These are phyloP conservation scores for Rutstroemia sp. DNA, from an alignment of 2,329 filamentous ascomycete species.

Conservation along the genomic window DNA sequence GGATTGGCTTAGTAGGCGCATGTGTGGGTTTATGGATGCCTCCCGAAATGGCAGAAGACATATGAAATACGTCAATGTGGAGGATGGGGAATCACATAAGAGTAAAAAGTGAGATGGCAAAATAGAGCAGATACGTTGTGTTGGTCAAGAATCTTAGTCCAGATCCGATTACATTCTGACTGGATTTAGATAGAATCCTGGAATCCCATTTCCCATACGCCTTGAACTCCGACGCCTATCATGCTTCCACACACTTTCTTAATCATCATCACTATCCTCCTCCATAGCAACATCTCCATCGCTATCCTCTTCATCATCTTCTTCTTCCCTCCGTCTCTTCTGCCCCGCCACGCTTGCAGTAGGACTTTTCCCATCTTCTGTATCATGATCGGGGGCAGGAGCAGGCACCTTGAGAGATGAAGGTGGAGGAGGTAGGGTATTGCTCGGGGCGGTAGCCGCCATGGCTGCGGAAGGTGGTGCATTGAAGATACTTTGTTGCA, in stretches of 20 bases:
- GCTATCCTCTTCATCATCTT: constrained; percentile 51
- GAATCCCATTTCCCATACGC: not conserved
- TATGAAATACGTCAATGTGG: not conserved
- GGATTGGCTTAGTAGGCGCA: constrained; percentile 81
- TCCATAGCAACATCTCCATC: constrained; percentile 57
- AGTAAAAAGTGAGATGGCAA: not conserved
- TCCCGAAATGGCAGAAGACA: constrained; percentile 47
- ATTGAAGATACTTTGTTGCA: constrained; percentile 76
- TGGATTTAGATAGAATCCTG: not conserved
- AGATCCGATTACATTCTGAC: not conserved
- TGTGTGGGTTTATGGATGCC: constrained; percentile 75
- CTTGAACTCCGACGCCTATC: constrained; percentile 22
- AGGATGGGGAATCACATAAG: constrained; percentile 15
- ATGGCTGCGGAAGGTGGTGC: constrained; percentile 48
- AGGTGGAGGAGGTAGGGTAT: constrained; percentile 33
- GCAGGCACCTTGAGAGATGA: constrained; percentile 38
- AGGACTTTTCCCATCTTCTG: constrained; percentile 44
- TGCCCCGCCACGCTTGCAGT: constrained; percentile 47
- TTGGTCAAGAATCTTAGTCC: not conserved
- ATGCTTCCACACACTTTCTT: constrained; percentile 11
- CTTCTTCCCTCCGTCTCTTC: constrained; percentile 65
- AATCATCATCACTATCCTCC: constrained; percentile 41
- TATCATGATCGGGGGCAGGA: constrained; percentile 37
- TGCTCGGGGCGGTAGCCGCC: constrained; percentile 29
- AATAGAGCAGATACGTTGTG: not conserved